Evolutionary conservation across 345 rosid species (phyloP).

Genomic region (Gossypium arboreum): DNA sequence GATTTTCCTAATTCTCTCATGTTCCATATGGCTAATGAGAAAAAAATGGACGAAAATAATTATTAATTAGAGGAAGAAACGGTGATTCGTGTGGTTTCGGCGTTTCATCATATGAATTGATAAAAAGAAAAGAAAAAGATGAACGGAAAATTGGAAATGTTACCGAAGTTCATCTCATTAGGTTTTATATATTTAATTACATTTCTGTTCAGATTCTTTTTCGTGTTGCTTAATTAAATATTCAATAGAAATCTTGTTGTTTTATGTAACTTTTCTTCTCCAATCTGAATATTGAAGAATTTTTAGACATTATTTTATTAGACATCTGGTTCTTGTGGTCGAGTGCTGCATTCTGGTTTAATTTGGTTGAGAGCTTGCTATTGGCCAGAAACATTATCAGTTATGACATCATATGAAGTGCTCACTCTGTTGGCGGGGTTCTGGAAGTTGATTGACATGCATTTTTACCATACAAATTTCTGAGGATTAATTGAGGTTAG

Average conservation of each 20-base stretch:
- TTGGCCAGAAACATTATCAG: slow-evolving; percentile 8
- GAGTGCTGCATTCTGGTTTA: slow-evolving; percentile 15
- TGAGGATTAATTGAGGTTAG: slow-evolving; percentile 28
- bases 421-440: slow-evolving; percentile 25
- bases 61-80: not conserved
- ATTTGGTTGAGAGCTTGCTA: slow-evolving; percentile 16
- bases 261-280: not conserved
- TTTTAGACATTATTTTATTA: not conserved
- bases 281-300: not conserved
- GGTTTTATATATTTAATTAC: not conserved
- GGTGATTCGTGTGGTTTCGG: not conserved
- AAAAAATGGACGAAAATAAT: not conserved
- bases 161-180: not conserved
- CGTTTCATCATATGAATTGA: not conserved
- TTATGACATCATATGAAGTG: slow-evolving; percentile 30
- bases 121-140: not conserved
- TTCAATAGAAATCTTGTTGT: not conserved
- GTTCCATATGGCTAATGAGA: not conserved
- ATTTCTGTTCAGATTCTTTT: not conserved
- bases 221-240: not conserved
- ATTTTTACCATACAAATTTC: slow-evolving; percentile 12
- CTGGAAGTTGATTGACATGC: slow-evolving; percentile 24
- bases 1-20: not conserved
- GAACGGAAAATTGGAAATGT: not conserved
- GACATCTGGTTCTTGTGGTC: slow-evolving; percentile 3